Conservation (phyloP, 73 alveolate species). For the Paramecium bursaria region DNA sequence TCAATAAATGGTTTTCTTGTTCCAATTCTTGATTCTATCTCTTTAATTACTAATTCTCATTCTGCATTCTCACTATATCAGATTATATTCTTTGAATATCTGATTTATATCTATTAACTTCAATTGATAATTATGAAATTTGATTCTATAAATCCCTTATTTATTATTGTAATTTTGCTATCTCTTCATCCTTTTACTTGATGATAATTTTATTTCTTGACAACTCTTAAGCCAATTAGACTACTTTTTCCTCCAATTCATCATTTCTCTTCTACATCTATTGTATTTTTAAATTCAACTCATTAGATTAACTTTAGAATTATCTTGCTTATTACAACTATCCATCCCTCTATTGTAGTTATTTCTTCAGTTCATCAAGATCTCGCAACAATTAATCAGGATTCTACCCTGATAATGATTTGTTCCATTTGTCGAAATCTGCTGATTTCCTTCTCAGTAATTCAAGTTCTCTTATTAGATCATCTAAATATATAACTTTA, state of each 20-base stretch:
- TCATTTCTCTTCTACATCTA: constrained; percentile 1
- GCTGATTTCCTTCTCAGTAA: constrained; percentile 32
- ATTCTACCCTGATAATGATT: not conserved
- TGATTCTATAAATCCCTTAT: not conserved
- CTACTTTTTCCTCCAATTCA: constrained; percentile 60
- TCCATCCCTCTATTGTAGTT: constrained; percentile 6
- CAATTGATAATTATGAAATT: not conserved
- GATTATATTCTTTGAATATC: constrained; percentile 34
- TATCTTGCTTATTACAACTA: not conserved
- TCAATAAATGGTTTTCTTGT: too few species aligned
- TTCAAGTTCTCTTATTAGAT: constrained; percentile 26
- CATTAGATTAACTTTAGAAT: not conserved
- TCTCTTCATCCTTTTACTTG: constrained; percentile 26
- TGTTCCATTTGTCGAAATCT: constrained; percentile 15
- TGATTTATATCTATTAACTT: constrained; percentile 11
- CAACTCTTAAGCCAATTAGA: constrained; percentile 33
- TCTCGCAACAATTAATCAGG: constrained; percentile 38
- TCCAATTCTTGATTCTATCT: too few species aligned
- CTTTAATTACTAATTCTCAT: too few species aligned
- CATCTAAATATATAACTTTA: constrained; percentile 1
- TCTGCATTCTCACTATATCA: too few species aligned
- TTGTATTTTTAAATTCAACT: constrained; percentile 1
- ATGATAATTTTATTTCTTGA: constrained; percentile 14
- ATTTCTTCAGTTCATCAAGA: constrained; percentile 8
- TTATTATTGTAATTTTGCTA: not conserved